Evolutionary conservation across 2,329 filamentous ascomycete genomes (phyloP).

Genomic region (Harringtonia lauricola): DNA sequence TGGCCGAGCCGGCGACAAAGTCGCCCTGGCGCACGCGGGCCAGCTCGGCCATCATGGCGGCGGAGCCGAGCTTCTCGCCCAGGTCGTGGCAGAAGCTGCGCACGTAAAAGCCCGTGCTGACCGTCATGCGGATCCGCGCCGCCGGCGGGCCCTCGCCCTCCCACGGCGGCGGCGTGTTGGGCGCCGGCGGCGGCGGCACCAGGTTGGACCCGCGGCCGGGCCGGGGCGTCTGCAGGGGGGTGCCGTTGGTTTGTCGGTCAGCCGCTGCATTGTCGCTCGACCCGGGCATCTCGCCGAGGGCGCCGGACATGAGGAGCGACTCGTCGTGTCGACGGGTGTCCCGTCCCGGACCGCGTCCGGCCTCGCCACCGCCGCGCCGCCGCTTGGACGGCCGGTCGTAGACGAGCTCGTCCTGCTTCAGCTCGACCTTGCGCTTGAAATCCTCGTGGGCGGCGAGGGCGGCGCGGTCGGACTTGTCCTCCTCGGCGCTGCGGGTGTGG

Average conservation of each 20-base stretch:
- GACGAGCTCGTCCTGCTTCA: constrained; percentile 45
- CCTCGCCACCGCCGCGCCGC: constrained; percentile 16
- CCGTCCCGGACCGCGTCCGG: no score
- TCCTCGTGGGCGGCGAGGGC: constrained; percentile 44
- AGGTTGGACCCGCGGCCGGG: constrained; percentile 41
- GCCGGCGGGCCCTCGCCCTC: constrained; percentile 59
- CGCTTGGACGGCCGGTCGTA: constrained; percentile 34
- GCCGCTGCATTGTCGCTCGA: no score
- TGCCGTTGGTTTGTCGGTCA: no score
- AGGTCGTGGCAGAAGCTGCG: constrained; percentile 89
- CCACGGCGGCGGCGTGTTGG: constrained; percentile 43
- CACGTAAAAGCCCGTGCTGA: constrained; percentile 94
- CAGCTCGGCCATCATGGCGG: constrained; percentile 78
- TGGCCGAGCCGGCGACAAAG: constrained; percentile 59
- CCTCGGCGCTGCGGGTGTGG: constrained; percentile 39
- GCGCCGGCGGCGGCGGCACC: constrained; percentile 34
- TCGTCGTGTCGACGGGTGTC: constrained; percentile 12
- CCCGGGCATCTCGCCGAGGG: constrained; percentile 39
- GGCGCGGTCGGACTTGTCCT: constrained; percentile 43
- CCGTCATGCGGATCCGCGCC: constrained; percentile 76
- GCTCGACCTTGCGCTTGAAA: constrained; percentile 47
- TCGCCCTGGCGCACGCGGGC: constrained; percentile 71
- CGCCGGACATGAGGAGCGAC: constrained; percentile 47
- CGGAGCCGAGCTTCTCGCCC: constrained; percentile 68
- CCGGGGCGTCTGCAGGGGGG: constrained; percentile 3